phyloP scores from a whole-genome alignment of 2,329 filamentous ascomycete genomes.

The Zalaria sp. region DNA sequence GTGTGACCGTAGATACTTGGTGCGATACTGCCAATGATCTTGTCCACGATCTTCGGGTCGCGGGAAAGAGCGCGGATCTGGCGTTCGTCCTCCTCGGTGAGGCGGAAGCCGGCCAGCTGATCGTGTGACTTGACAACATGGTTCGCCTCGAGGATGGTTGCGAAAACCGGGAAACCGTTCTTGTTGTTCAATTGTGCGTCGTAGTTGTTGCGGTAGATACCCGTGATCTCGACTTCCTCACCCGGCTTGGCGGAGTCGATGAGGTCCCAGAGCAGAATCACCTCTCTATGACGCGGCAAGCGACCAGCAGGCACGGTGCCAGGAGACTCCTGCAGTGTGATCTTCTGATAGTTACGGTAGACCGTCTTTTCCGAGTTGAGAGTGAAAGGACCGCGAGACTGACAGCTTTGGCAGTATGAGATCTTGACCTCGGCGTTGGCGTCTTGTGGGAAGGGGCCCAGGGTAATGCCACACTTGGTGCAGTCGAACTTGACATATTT shows the following conservation, averaged over 20 bases:
- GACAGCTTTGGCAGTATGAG: slow-evolving; percentile 90
- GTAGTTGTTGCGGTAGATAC: slow-evolving; percentile 96
- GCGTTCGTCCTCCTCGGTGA: slow-evolving; percentile 91
- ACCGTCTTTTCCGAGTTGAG: slow-evolving; percentile 96
- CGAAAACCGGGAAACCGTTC: slow-evolving; percentile 96
- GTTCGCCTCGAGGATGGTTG: slow-evolving; percentile 93
- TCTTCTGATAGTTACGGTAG: slow-evolving; percentile 96
- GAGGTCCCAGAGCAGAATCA: slow-evolving; percentile 90
- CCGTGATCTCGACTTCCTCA: slow-evolving; percentile 93
- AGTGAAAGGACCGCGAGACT: slow-evolving; percentile 86
- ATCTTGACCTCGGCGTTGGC: slow-evolving; percentile 94
- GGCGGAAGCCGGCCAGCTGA: slow-evolving; percentile 86
- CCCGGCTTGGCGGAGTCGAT: slow-evolving; percentile 95
- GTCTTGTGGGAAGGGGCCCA: slow-evolving; percentile 95
- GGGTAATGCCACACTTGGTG: slow-evolving; percentile 76
- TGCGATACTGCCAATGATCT: slow-evolving; percentile 82
- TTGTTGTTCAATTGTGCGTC: slow-evolving; percentile 96
- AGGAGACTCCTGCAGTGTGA: slow-evolving; percentile 92
- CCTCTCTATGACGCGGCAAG: slow-evolving; percentile 81
- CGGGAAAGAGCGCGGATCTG: slow-evolving; percentile 76
- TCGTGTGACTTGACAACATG: slow-evolving; percentile 95
- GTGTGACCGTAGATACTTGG: slow-evolving; percentile 95
- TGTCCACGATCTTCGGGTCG: slow-evolving; percentile 84
- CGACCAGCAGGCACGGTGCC: slow-evolving; percentile 93
- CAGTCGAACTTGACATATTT: slow-evolving; percentile 99